phyloP scores from a whole-genome alignment of 257 asterid genomes.

The Fraxinus excelsior region DNA sequence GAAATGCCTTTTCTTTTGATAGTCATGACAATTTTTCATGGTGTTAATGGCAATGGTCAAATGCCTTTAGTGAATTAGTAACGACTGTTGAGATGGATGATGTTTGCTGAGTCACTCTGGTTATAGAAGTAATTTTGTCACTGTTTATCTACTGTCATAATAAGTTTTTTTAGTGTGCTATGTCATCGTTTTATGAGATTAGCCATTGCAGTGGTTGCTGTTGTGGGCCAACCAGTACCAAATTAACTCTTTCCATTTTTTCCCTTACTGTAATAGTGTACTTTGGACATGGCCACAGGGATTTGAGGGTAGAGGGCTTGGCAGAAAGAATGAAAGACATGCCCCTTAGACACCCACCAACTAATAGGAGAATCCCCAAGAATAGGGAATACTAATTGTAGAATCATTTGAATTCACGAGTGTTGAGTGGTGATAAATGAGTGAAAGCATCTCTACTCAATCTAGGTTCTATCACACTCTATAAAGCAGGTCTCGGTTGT shows the following conservation, averaged over 20 bases:
- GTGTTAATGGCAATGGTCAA: not conserved
- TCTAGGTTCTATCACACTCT: not conserved
- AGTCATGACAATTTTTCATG: not conserved
- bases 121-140: slow-evolving; percentile 2
- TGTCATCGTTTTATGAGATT: slow-evolving; percentile 16
- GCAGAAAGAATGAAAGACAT: not conserved
- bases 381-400: not conserved
- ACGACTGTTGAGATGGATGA: not conserved
- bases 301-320: not conserved
- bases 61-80: not conserved
- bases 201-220: not conserved
- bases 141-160: not conserved
- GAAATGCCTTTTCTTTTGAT: not conserved
- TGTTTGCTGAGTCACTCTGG: slow-evolving; percentile 4
- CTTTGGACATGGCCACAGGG: not conserved
- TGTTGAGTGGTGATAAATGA: not conserved
- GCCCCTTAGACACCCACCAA: not conserved
- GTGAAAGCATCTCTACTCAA: not conserved
- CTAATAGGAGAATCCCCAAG: not conserved
- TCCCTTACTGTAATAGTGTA: not conserved
- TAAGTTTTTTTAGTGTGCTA: slow-evolving; percentile 3
- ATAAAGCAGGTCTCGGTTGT: not conserved
- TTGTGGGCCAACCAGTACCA: not conserved
- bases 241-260: not conserved
- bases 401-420: not conserved